Evolutionary conservation across 2,329 filamentous ascomycete species (phyloP), one percentile per base, ranked within the genome.

Genomic region (Orbilia blumenaviensis): DNA sequence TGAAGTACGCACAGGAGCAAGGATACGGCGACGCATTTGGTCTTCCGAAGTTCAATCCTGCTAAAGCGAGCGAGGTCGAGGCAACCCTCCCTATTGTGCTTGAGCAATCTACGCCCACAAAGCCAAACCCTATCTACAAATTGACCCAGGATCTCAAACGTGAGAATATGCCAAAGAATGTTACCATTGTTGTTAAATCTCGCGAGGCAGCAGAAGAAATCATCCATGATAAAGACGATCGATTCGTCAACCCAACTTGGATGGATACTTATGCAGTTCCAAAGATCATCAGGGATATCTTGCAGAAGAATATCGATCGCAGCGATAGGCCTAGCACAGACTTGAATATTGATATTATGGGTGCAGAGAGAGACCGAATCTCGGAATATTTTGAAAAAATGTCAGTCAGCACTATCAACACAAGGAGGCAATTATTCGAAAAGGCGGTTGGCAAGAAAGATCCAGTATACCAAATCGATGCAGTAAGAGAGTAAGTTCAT

Each of bases 401-500:
- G 27, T 69, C 61, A 5, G 12, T 71, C 3, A 69, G 54, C 27
- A 42, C 71, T n/a, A 69, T 77, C 23, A 60, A 71, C 25, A 8
- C 48, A 9, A 64, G 66, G 29, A 61, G 73, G 2, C 73, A 77
- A 16, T 41, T 69, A 2, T 77, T 77, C 12, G 60, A 61, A 1
- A 27, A 44, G 4, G 60, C 50, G 2, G 38, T 21, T 12, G 44
- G 42, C 2, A 63, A 58, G 10, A 60, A 38, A 25, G 63, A 78
- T 16, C 66, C 71, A 0, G 48, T 66, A 8, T 80, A 78, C 14
- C 79, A 80, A 46, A 72, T 80, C 25, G 79, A 80, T 52, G 76
- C 78, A 6, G 78, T 79, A 4, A 77, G 78, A 78, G 79, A 80
- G 79, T 80, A 73, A 73, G 79, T 48, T 27, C 12, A 16, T 14